Evolutionary conservation across 371 early-diverging fungal species (phyloP).

Genomic region (Mucor ambiguus): DNA sequence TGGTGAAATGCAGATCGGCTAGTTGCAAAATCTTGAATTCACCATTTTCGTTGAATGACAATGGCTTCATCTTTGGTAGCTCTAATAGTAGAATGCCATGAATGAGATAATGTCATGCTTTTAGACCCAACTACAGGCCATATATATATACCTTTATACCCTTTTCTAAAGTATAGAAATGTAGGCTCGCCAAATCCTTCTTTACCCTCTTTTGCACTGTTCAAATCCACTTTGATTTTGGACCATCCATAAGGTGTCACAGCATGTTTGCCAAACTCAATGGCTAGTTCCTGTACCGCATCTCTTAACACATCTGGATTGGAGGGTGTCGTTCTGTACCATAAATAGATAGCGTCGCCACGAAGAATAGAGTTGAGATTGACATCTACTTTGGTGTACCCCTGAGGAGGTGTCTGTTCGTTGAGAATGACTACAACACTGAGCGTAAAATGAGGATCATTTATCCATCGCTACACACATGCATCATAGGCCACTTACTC

Average conservation of each 20-base stretch:
- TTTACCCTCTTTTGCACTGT: slow-evolving; percentile 31
- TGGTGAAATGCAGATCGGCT: slow-evolving; percentile 60
- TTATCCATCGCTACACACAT: no score
- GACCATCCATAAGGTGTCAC: slow-evolving; percentile 40
- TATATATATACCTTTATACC: slow-evolving; percentile 30
- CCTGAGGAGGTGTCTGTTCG: slow-evolving; percentile 43
- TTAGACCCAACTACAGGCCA: neutral
- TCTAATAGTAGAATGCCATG: neutral
- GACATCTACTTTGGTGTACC: slow-evolving; percentile 38
- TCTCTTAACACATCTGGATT: slow-evolving; percentile 21
- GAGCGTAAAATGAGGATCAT: neutral
- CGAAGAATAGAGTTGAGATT: slow-evolving; percentile 39
- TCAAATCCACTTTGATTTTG: slow-evolving; percentile 36
- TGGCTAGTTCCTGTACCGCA: slow-evolving; percentile 33
- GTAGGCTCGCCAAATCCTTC: slow-evolving; percentile 43
- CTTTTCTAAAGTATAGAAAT: slow-evolving; percentile 29
- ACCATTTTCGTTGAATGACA: slow-evolving; percentile 45
- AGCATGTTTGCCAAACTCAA: slow-evolving; percentile 34
- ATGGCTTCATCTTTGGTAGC: slow-evolving; percentile 25
- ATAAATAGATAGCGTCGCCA: slow-evolving; percentile 40
- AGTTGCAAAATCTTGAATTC: slow-evolving; percentile 59
- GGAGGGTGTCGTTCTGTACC: slow-evolving; percentile 28
- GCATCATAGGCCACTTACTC: slow-evolving; percentile 26
- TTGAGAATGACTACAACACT: slow-evolving; percentile 38
- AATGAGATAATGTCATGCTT: no score